Evolutionary conservation across 192 early-diverging fungal genomes (phyloP).

Genomic region (Backusella morwellensis): DNA sequence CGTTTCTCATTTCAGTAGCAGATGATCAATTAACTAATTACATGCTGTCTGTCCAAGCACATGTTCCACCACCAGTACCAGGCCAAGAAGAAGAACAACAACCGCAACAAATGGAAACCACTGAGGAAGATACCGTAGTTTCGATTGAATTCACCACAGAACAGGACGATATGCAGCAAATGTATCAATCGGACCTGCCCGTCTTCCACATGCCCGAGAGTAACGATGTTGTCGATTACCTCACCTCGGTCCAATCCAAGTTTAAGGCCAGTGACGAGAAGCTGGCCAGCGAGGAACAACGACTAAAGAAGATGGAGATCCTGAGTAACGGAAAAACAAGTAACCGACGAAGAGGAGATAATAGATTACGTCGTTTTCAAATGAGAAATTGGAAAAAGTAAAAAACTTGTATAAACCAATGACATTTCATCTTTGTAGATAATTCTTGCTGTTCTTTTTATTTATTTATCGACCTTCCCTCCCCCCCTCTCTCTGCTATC

Average conservation of each 20-base stretch:
- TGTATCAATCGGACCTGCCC: neutral
- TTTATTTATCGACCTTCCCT: neutral
- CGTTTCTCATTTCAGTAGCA: neutral
- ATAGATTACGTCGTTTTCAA: slow-evolving; percentile 6
- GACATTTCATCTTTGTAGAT: neutral
- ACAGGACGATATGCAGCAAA: neutral
- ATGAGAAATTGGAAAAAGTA: neutral
- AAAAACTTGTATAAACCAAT: neutral
- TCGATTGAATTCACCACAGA: neutral
- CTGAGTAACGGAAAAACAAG: neutral
- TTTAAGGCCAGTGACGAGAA: neutral
- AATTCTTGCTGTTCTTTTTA: neutral
- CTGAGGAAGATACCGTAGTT: neutral
- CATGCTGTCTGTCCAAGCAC: neutral
- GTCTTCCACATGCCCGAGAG: slow-evolving; percentile 20
- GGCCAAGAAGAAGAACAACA: neutral
- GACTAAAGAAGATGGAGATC: slow-evolving; percentile 2
- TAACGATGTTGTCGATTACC: slow-evolving; percentile 6
- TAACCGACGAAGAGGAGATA: neutral
- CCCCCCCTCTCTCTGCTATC: neutral
- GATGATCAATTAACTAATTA: neutral
- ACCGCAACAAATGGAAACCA: too few relatives aligned
- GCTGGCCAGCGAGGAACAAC: neutral
- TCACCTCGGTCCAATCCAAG: neutral
- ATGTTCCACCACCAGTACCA: neutral